Evolutionary conservation across 2,329 filamentous ascomycete species (phyloP).

Genomic region (Bipolaris zeicola): DNA sequence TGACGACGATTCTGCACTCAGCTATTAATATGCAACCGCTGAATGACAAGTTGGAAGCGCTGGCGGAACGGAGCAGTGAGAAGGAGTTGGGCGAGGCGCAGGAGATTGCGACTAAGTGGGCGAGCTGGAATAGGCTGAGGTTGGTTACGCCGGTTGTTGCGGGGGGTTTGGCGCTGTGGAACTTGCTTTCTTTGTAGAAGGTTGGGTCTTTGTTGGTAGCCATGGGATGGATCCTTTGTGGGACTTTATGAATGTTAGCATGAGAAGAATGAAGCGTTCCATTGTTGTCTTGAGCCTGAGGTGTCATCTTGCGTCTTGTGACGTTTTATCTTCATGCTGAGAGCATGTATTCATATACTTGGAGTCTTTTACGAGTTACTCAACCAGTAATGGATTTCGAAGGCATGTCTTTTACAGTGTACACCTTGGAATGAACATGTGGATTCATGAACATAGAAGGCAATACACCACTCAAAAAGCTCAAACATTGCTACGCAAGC

Average conservation of each 20-base stretch:
- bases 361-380: too few relatives aligned
- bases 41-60: conserved; percentile 55
- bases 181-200: conserved; percentile 29
- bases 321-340: too few relatives aligned
- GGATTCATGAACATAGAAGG: neutral
- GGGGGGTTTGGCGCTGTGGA: conserved; percentile 42
- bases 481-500: neutral
- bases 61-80: conserved; percentile 41
- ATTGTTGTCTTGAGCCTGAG: neutral
- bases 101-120: conserved; percentile 44
- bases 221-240: neutral
- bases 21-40: conserved; percentile 59
- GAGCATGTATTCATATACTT: too few relatives aligned
- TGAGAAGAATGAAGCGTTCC: neutral
- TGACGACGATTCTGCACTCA: conserved; percentile 56
- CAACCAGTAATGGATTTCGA: too few relatives aligned
- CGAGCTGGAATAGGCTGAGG: conserved; percentile 44
- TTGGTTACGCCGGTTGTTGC: conserved; percentile 45
- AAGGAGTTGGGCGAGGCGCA: conserved; percentile 43
- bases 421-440: too few relatives aligned
- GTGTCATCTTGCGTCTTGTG: too few relatives aligned
- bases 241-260: neutral
- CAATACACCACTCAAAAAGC: neutral
- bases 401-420: too few relatives aligned
- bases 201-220: neutral